Evolutionary conservation across 495 filamentous ascomycete genomes (phyloP).

Genomic region (Aspergillus nidulans): DNA sequence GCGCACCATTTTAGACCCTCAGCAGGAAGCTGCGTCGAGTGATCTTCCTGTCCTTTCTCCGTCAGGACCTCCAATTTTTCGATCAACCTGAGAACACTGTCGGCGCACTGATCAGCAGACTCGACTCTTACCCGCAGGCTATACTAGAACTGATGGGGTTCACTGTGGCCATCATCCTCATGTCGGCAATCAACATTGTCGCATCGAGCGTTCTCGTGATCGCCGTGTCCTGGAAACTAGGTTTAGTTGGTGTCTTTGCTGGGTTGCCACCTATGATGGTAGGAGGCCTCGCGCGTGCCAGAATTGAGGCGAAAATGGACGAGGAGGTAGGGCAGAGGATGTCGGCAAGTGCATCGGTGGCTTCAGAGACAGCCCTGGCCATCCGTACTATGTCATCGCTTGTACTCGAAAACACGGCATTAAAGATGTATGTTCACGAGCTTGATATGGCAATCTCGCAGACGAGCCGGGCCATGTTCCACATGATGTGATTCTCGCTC

Average conservation of each 20-base stretch:
- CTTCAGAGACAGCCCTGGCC: constrained; percentile 83
- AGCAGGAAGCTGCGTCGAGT: constrained; percentile 73
- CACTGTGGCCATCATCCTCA: constrained; percentile 75
- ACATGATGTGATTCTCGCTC: constrained; percentile 37
- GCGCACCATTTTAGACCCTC: constrained; percentile 55
- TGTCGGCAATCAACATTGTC: constrained; percentile 51
- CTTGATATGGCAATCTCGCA: constrained; percentile 27
- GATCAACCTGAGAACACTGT: constrained; percentile 78
- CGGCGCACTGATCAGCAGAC: constrained; percentile 66
- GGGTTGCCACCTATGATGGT: constrained; percentile 26
- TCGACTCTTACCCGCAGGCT: constrained; percentile 72
- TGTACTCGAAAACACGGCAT: constrained; percentile 76
- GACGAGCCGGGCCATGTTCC: constrained; percentile 42
- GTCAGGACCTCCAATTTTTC: constrained; percentile 88
- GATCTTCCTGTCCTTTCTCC: constrained; percentile 79
- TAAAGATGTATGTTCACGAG: constrained; percentile 55
- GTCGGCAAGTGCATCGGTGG: constrained; percentile 59
- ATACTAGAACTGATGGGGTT: constrained; percentile 73
- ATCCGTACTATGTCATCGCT: constrained; percentile 89
- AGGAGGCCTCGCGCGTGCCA: constrained; percentile 57
- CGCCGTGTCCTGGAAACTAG: constrained; percentile 53
- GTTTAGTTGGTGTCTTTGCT: constrained; percentile 46
- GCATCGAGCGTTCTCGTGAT: constrained; percentile 21
- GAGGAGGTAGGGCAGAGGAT: constrained; percentile 50
- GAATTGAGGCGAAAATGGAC: constrained; percentile 68